Evolutionary conservation across 805 yeast genomes (phyloP).

Genomic region (Sugiyamaella boreocaroliniensis): DNA sequence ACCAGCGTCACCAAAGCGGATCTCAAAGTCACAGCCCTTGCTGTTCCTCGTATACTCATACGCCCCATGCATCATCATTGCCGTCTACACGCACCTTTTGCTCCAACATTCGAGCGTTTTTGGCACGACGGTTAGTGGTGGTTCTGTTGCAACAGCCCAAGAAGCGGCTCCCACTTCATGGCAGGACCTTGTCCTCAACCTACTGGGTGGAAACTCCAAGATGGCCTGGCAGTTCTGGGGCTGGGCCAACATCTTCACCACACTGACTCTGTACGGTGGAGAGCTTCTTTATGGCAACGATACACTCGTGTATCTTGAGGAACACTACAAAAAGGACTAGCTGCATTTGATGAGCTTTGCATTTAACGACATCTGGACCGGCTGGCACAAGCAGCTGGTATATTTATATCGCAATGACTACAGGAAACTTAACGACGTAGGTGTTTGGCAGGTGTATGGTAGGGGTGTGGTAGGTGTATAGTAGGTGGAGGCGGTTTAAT

Average conservation of each 20-base stretch:
- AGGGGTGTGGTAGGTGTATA: too few relatives aligned
- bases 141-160: slow-evolving; percentile 12
- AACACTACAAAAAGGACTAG: slow-evolving; percentile 17
- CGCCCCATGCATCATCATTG: slow-evolving; percentile 89
- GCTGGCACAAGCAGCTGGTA: neutral
- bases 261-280: slow-evolving; percentile 69
- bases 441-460: too few relatives aligned
- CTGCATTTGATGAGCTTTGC: neutral
- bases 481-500: too few relatives aligned
- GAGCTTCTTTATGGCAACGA: slow-evolving; percentile 47
- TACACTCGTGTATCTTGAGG: slow-evolving; percentile 13
- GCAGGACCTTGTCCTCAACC: neutral
- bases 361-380: neutral
- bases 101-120: slow-evolving; percentile 56
- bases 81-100: slow-evolving; percentile 90
- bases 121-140: slow-evolving; percentile 7
- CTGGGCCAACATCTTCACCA: slow-evolving; percentile 84
- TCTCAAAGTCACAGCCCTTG: slow-evolving; percentile 17
- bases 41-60: slow-evolving; percentile 62
- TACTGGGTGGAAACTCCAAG: slow-evolving; percentile 35
- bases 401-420: neutral
- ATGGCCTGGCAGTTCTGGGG: slow-evolving; percentile 94
- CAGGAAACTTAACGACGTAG: neutral
- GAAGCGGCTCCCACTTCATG: slow-evolving; percentile 18
- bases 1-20: slow-evolving; percentile 2